Conservation (phyloP, 2,329 filamentous ascomycete genomes). For the Fusarium falciforme region DNA sequence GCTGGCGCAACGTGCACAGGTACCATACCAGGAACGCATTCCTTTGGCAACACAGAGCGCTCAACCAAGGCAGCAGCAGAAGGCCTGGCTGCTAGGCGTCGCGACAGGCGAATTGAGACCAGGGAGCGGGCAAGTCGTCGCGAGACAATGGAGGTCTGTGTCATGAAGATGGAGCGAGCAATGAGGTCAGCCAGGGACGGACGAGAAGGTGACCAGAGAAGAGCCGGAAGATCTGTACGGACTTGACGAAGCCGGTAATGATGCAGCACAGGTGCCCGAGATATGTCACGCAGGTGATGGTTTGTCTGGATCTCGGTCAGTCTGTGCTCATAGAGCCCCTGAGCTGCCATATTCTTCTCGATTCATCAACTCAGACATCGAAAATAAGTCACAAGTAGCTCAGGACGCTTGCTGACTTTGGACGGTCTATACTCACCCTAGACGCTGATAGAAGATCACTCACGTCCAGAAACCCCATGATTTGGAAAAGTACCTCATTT, state of each 20-base stretch:
- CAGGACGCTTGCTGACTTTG: constrained; percentile 3
- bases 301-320: constrained; percentile 60
- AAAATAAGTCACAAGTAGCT: not conserved
- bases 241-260: constrained; percentile 68
- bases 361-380: not conserved
- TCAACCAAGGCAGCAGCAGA: constrained; percentile 70
- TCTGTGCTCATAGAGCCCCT: constrained; percentile 12
- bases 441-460: constrained; percentile 66
- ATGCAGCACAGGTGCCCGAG: constrained; percentile 74
- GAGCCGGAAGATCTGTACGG: constrained; percentile 64
- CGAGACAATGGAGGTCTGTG: constrained; percentile 73
- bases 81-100: constrained; percentile 69
- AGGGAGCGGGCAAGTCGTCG: constrained; percentile 72
- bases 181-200: constrained; percentile 73
- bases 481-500: constrained; percentile 67
- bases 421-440: constrained; percentile 58
- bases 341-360: not conserved
- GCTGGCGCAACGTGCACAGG: constrained; percentile 64
- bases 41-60: constrained; percentile 72
- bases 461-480: constrained; percentile 68
- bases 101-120: constrained; percentile 73
- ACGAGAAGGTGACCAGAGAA: constrained; percentile 67
- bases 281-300: constrained; percentile 71
- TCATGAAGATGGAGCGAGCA: constrained; percentile 73
- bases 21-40: constrained; percentile 65